A percentile compares a stretch with the other conserved stretches of the same genome.
Conservation (phyloP, 768 basidiomycete species). For the Hebeloma cylindrosporum region DNA sequence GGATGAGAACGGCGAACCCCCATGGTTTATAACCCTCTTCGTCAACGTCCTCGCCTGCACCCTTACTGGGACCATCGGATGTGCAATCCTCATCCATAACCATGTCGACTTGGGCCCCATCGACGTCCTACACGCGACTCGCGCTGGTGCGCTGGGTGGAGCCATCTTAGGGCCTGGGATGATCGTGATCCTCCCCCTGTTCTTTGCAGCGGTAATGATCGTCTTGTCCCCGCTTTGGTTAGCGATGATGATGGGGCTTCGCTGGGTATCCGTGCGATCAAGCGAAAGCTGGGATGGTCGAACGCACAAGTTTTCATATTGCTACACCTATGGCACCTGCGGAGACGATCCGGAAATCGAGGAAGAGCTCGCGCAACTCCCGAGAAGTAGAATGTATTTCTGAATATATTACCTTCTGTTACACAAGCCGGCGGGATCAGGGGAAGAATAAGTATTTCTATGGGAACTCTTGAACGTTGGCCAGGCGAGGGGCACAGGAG, state of each 20-base stretch:
- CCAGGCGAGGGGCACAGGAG: too few relatives aligned
- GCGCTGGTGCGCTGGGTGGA: slow-evolving; percentile 27
- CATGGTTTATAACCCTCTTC: slow-evolving; percentile 14
- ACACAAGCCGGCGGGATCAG: too few relatives aligned
- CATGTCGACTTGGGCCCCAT: slow-evolving; percentile 21
- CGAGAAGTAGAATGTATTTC: too few relatives aligned
- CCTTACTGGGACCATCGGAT: slow-evolving; percentile 22
- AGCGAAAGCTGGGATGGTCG: slow-evolving; percentile 21
- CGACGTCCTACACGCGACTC: slow-evolving; percentile 25
- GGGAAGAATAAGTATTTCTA: too few relatives aligned
- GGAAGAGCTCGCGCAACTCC: slow-evolving; percentile 14
- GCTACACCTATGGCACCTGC: slow-evolving; percentile 21
- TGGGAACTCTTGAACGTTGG: too few relatives aligned
- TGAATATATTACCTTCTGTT: too few relatives aligned
- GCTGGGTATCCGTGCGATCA: slow-evolving; percentile 18
- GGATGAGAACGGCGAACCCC: slow-evolving; percentile 7
- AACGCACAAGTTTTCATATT: slow-evolving; percentile 18
- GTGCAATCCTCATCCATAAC: slow-evolving; percentile 16
- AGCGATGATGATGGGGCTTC: slow-evolving; percentile 21
- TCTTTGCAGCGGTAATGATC: slow-evolving; percentile 13
- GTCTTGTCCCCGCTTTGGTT: slow-evolving; percentile 22
- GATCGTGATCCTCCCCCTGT: slow-evolving; percentile 14
- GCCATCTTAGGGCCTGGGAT: slow-evolving; percentile 17
- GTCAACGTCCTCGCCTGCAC: slow-evolving; percentile 11
- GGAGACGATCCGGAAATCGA: slow-evolving; percentile 24